Base-by-base conservation (phyloP, 352 stramenopile genomes). In the Pythium myriotylum region DNA sequence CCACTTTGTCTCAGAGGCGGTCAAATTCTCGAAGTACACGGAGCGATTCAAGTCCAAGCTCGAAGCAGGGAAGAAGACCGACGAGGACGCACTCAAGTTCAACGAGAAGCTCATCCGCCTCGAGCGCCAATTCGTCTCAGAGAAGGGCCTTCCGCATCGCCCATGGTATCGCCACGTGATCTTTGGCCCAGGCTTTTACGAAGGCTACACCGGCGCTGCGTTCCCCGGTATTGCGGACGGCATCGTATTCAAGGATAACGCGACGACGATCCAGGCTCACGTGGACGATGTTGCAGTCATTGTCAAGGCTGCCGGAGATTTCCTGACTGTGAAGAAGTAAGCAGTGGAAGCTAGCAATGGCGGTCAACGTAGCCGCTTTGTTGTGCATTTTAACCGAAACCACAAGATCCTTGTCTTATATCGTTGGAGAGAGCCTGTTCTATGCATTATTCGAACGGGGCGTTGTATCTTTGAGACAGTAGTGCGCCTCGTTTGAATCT, bases 161-260 rank as follows among this genome's bases (percentile, higher is more conserved):
- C 42, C 42, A 13, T 88, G 76, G 76, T 88, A 74, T 67, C 81
- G 81, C 47, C 76, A 86, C 52, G 76, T 86, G 35, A 72, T 88
- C 49, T 86, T 88, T n/a, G 76, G 76, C 0, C 74, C 76, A 0
- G 76, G 76, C 0, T 86, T 83, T 51, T 86, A 78, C 59, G 72
- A 86, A 22, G 76, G 74, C 43, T 83, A 83, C 42, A 57, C 59
- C 17, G 78, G 74, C 49, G 75, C 74, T 12, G 74, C 72, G 1
- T 84, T 86, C 59, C 75, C 75, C 7, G 75, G 75, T 9, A 70
- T 84, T 16, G 69, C 72, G 17, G 75, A 84, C 42, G 62, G 54
- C 29, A 64, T 84, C n/a, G 70, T 66, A 6, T 84, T 84, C 33
- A 27, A 73, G 6, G 75, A 84, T 47, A 50, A 76, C 49, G 43